Conservation (phyloP, 2,329 filamentous ascomycete species). For the Fusarium nematophilum region DNA sequence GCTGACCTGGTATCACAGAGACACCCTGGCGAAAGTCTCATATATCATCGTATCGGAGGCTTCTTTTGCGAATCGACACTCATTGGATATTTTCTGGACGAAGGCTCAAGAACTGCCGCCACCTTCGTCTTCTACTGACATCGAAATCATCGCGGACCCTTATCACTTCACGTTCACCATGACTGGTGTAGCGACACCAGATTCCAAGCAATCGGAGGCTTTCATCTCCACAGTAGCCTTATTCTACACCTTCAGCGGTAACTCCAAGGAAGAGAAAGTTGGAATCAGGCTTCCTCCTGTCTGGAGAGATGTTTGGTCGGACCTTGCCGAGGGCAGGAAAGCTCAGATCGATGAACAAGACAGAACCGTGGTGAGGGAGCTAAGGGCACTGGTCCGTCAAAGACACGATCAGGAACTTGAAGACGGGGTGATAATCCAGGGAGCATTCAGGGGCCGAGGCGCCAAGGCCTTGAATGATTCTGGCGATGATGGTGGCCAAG, state of each 20-base stretch:
- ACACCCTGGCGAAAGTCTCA: slow-evolving; percentile 73
- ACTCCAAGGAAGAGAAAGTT: slow-evolving; percentile 86
- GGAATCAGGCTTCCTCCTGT: slow-evolving; percentile 79
- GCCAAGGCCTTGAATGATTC: slow-evolving; percentile 60
- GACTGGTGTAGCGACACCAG: slow-evolving; percentile 77
- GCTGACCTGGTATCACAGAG: slow-evolving; percentile 59
- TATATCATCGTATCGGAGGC: slow-evolving; percentile 79
- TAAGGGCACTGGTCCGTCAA: slow-evolving; percentile 77
- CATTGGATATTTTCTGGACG: slow-evolving; percentile 81
- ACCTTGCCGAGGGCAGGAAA: slow-evolving; percentile 79
- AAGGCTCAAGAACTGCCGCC: slow-evolving; percentile 71
- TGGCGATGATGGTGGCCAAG: slow-evolving; percentile 60
- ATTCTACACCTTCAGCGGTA: slow-evolving; percentile 83
- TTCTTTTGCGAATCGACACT: slow-evolving; percentile 80
- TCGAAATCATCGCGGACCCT: slow-evolving; percentile 59
- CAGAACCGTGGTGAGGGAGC: slow-evolving; percentile 72
- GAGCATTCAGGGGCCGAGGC: slow-evolving; percentile 76
- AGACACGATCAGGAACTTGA: slow-evolving; percentile 76
- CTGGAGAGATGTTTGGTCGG: slow-evolving; percentile 89
- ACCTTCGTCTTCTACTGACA: slow-evolving; percentile 48
- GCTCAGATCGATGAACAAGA: slow-evolving; percentile 76
- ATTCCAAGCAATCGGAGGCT: slow-evolving; percentile 84
- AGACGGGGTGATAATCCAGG: slow-evolving; percentile 80
- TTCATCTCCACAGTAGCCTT: slow-evolving; percentile 85
- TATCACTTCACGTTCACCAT: slow-evolving; percentile 77